phyloP scores from a whole-genome alignment of 805 yeast genomes.

The Teunomyces lycoperdinae region DNA sequence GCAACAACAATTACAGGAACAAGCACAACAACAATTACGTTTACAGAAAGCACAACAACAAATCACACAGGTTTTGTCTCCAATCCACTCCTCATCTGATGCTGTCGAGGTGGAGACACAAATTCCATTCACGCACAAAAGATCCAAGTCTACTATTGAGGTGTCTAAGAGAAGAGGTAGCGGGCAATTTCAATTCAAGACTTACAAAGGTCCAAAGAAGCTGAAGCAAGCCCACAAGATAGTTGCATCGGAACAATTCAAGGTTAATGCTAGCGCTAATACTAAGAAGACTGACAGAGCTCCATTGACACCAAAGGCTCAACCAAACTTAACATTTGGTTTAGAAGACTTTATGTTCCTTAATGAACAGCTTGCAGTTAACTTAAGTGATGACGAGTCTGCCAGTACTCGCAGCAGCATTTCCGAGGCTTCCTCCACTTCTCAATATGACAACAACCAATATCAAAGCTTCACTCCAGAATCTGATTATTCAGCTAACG shows the following conservation, averaged over 20 bases:
- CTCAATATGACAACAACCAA: conserved; percentile 4
- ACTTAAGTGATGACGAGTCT: conserved; percentile 10
- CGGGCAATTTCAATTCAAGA: conserved; percentile 25
- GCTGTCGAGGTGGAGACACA: conserved; percentile 2
- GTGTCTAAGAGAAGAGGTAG: conserved; percentile 17
- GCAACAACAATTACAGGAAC: conserved; percentile 22
- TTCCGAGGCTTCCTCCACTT: conserved; percentile 1
- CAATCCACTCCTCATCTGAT: conserved; percentile 1
- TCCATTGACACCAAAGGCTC: conserved; percentile 6
- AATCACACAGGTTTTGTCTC: not conserved
- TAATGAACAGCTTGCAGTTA: conserved; percentile 19
- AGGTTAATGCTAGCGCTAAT: not conserved
- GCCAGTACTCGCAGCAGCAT: conserved; percentile 7
- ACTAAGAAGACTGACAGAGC: conserved; percentile 1
- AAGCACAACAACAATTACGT: conserved; percentile 11
- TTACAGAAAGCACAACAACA: conserved; percentile 4
- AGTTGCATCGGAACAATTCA: conserved; percentile 22
- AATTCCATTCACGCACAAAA: conserved; percentile 15
- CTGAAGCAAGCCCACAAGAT: conserved; percentile 18
- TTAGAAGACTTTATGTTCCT: conserved; percentile 30
- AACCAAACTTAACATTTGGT: conserved; percentile 8
- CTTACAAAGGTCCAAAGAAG: conserved; percentile 27
- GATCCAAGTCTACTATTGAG: conserved; percentile 26
- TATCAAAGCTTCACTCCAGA: conserved; percentile 17
- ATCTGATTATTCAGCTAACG: conserved; percentile 22